These are phyloP conservation scores for Agroathelia rolfsii DNA, from an alignment of 1,284 basidiomycete genomes.

Conservation along the genomic window DNA sequence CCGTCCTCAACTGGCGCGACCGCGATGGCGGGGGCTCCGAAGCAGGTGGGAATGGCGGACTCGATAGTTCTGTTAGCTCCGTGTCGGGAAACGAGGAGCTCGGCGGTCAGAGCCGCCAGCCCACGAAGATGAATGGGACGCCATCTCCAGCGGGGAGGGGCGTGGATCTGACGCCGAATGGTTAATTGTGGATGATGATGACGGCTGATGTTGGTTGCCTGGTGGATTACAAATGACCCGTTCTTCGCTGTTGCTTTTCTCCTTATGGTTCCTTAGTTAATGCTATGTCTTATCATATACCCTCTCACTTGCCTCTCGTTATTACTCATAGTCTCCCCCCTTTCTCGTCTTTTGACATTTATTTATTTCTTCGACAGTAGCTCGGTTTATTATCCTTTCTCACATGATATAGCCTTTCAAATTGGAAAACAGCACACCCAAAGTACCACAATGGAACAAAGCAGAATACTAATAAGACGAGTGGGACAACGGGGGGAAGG, in stretches of 20 bases:
- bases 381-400: too few species aligned
- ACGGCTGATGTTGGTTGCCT: too few species aligned
- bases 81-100: conserved; percentile 66
- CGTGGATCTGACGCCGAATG: conserved; percentile 81
- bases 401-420: too few species aligned
- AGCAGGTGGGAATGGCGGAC: conserved; percentile 17
- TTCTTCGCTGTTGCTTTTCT: too few species aligned
- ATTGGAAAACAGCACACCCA: too few species aligned
- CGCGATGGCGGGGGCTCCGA: conserved; percentile 25
- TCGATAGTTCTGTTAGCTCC: conserved; percentile 20
- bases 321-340: too few species aligned
- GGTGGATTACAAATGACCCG: too few species aligned
- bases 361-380: too few species aligned
- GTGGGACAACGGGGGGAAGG: background rate
- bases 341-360: too few species aligned
- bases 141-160: conserved; percentile 55
- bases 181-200: conserved; percentile 64
- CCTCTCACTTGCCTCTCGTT: too few species aligned
- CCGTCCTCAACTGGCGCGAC: conserved; percentile 44
- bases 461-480: conserved; percentile 2
- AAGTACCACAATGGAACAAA: background rate
- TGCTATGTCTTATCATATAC: too few species aligned
- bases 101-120: conserved; percentile 35
- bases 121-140: conserved; percentile 62
- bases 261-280: too few species aligned